phyloP scores from a whole-genome alignment of 2,329 filamentous ascomycete species.

The Ophiosphaerella narmari region DNA sequence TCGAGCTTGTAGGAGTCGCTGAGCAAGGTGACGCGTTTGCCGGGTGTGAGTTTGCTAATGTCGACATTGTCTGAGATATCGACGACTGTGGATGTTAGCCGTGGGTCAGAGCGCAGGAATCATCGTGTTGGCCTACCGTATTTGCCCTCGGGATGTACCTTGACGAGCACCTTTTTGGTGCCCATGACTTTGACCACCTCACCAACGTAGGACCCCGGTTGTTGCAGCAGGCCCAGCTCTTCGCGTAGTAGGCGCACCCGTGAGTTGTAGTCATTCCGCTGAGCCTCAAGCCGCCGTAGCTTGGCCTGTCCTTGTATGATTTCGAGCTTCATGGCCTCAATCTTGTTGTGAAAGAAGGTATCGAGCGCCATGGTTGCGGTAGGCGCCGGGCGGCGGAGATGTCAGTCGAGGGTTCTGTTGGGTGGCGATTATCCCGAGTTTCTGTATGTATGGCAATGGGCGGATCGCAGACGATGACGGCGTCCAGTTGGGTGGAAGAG shows the following conservation, averaged over 20 bases:
- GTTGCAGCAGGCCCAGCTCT: constrained; percentile 92
- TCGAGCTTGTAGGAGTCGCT: constrained; percentile 99
- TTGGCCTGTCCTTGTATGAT: constrained; percentile 98
- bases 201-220: constrained; percentile 96
- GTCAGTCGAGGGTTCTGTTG: background rate
- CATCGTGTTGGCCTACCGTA: constrained; percentile 69
- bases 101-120: background rate
- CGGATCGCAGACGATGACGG: background rate
- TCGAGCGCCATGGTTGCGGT: constrained; percentile 88
- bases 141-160: constrained; percentile 99
- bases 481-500: background rate
- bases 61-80: constrained; percentile 95
- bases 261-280: constrained; percentile 99
- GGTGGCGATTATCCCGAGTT: background rate
- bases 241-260: constrained; percentile 91
- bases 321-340: constrained; percentile 99
- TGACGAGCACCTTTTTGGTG: constrained; percentile 98
- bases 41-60: constrained; percentile 91
- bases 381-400: constrained; percentile 22
- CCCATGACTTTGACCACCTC: constrained; percentile 99
- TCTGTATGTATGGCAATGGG: background rate
- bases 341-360: constrained; percentile 99
- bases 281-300: constrained; percentile 90
- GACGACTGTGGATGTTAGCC: constrained; percentile 67
- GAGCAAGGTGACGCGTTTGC: constrained; percentile 94